Evolutionary conservation across 805 yeast genomes (phyloP).

Genomic region (Ogataea saltuana): DNA sequence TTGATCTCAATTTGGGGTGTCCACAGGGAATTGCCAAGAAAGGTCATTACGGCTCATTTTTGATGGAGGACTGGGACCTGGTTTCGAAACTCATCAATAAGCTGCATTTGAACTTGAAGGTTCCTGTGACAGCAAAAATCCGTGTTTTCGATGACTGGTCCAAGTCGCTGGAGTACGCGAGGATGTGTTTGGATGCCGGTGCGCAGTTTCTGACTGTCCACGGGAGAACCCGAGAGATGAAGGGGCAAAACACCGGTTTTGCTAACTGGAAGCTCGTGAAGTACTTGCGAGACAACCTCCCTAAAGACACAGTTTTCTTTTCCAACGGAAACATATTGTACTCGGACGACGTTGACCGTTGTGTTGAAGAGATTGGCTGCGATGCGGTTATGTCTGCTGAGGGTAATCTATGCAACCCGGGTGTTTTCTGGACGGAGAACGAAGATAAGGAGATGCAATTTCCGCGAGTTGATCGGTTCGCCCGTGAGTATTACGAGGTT

Average conservation of each 20-base stretch:
- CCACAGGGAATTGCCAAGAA: constrained; percentile 97
- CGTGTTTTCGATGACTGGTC: constrained; percentile 84
- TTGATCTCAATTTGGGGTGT: constrained; percentile 93
- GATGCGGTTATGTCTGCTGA: constrained; percentile 99
- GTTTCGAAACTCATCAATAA: constrained; percentile 69
- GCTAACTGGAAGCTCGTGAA: constrained; percentile 88
- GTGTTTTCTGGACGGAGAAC: constrained; percentile 65
- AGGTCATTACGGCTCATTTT: constrained; percentile 93
- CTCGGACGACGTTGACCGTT: constrained; percentile 76
- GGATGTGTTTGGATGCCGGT: constrained; percentile 86
- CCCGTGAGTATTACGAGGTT: constrained; percentile 86
- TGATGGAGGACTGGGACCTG: constrained; percentile 96
- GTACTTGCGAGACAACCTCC: constrained; percentile 75
- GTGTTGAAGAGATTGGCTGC: constrained; percentile 61
- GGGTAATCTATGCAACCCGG: constrained; percentile 92
- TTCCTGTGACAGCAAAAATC: constrained; percentile 95
- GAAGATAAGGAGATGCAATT: constrained; percentile 62
- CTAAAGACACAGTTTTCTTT: constrained; percentile 79
- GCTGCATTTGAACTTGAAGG: constrained; percentile 69
- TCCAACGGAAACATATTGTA: constrained; percentile 95
- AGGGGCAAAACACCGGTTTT: constrained; percentile 92
- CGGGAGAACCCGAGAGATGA: constrained; percentile 96
- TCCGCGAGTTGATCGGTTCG: constrained; percentile 81
- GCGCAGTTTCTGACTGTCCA: constrained; percentile 95
- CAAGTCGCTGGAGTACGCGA: constrained; percentile 83